Evolutionary conservation across 352 stramenopile genomes (phyloP).

Genomic region (Phytophthora tubulina): DNA sequence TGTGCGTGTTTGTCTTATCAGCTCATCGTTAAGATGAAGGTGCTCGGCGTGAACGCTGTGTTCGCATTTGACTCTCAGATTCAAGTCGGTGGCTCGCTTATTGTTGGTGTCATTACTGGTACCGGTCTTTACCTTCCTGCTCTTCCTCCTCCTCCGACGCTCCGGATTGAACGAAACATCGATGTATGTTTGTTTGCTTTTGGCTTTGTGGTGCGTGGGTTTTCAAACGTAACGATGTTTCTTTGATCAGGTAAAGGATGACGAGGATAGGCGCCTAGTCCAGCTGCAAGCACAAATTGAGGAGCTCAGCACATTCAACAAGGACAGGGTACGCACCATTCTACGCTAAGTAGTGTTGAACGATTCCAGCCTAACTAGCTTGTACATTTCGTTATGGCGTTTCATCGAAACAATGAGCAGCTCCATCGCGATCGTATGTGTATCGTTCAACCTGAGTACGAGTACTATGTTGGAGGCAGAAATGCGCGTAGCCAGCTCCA

Average conservation of each 20-base stretch:
- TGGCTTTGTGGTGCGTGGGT: background rate
- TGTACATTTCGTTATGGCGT: background rate
- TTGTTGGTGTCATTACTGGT: constrained; percentile 92
- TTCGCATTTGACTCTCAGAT: constrained; percentile 95
- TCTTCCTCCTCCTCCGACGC: constrained; percentile 92
- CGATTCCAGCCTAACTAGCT: constrained; percentile 4
- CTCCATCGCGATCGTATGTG: constrained; percentile 72
- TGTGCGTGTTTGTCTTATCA: constrained; percentile 24
- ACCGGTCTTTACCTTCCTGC: constrained; percentile 95
- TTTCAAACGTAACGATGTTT: constrained; percentile 4
- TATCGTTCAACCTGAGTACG: constrained; percentile 72
- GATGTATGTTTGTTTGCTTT: constrained; percentile 60
- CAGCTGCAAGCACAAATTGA: constrained; percentile 95
- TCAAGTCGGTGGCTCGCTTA: constrained; percentile 90
- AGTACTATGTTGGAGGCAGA: constrained; percentile 50
- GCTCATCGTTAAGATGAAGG: constrained; percentile 91
- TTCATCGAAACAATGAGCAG: constrained; percentile 28
- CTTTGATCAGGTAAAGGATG: constrained; percentile 85
- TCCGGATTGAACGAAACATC: constrained; percentile 96
- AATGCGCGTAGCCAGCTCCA: constrained; percentile 43
- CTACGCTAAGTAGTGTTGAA: background rate
- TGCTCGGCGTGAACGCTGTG: constrained; percentile 96
- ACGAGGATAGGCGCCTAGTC: constrained; percentile 94
- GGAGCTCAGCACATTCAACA: constrained; percentile 83
- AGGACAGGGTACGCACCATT: constrained; percentile 64